Evolutionary conservation across 129 eudicot genomes (phyloP).

Genomic region (Sambucus nigra): DNA sequence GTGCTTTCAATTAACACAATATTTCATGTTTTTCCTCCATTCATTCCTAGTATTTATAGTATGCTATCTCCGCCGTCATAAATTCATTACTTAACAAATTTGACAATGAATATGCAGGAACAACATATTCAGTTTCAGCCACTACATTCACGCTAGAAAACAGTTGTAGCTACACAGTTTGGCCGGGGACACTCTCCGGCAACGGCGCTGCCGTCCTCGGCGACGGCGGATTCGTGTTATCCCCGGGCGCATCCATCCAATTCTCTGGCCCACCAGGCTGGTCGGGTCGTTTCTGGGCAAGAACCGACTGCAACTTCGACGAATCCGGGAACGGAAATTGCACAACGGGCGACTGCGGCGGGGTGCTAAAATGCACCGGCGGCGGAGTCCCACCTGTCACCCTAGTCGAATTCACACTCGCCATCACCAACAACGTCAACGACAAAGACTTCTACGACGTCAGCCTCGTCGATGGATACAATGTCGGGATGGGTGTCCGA

Average conservation of each 20-base stretch:
- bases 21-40: neutral
- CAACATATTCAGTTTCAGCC: conserved; percentile 30
- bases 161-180: conserved; percentile 55
- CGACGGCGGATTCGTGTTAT: conserved; percentile 50
- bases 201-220: conserved; percentile 49
- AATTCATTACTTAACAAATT: no score
- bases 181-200: conserved; percentile 75
- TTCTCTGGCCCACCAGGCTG: conserved; percentile 54
- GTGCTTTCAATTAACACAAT: no score
- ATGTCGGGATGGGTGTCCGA: conserved; percentile 52
- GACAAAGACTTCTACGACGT: conserved; percentile 67
- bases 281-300: conserved; percentile 89
- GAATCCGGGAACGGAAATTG: conserved; percentile 48
- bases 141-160: conserved; percentile 50
- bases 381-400: conserved; percentile 68
- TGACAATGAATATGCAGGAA: conserved; percentile 25
- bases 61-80: neutral
- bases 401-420: conserved; percentile 59
- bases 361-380: conserved; percentile 44
- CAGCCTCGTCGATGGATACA: conserved; percentile 75
- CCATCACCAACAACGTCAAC: conserved; percentile 25
- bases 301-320: conserved; percentile 71
- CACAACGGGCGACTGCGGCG: conserved; percentile 63
- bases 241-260: conserved; percentile 49
- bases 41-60: neutral